These are phyloP conservation scores for Aulographum hederae DNA, from an alignment of 2,329 filamentous ascomycete genomes.

Conservation along the genomic window DNA sequence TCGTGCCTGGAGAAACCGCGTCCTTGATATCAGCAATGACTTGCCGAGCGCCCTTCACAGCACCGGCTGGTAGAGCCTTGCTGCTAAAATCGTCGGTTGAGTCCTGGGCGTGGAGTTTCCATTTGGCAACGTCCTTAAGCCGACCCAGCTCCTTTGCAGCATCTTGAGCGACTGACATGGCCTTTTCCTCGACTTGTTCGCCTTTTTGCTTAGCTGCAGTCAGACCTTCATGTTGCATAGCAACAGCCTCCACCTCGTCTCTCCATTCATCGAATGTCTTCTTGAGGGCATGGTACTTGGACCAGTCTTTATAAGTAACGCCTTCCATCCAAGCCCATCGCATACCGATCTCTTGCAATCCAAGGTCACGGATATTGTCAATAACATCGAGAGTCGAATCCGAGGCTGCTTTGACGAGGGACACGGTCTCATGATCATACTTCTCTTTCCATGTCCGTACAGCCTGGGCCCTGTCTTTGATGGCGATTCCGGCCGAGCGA, in stretches of 20 bases:
- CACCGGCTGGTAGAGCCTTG: conserved; percentile 41
- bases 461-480: conserved; percentile 61
- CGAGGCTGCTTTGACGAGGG: conserved; percentile 53
- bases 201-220: conserved; percentile 47
- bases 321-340: conserved; percentile 90
- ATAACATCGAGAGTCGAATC: conserved; percentile 68
- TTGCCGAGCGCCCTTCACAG: conserved; percentile 24
- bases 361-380: conserved; percentile 64
- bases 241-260: conserved; percentile 58
- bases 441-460: conserved; percentile 59
- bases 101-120: conserved; percentile 66
- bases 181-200: conserved; percentile 54
- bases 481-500: conserved; percentile 47
- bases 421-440: conserved; percentile 52
- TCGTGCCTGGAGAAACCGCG: conserved; percentile 9
- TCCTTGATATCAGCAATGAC: conserved; percentile 14
- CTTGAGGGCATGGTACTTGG: conserved; percentile 80
- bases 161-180: conserved; percentile 61
- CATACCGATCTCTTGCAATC: conserved; percentile 82
- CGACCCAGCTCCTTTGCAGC: conserved; percentile 64
- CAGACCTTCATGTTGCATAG: conserved; percentile 55
- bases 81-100: conserved; percentile 61
- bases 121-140: conserved; percentile 67
- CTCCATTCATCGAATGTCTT: conserved; percentile 72
- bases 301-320: conserved; percentile 93